phyloP scores from a whole-genome alignment of 2,329 filamentous ascomycete genomes.

The Bipolaris victoriae region DNA sequence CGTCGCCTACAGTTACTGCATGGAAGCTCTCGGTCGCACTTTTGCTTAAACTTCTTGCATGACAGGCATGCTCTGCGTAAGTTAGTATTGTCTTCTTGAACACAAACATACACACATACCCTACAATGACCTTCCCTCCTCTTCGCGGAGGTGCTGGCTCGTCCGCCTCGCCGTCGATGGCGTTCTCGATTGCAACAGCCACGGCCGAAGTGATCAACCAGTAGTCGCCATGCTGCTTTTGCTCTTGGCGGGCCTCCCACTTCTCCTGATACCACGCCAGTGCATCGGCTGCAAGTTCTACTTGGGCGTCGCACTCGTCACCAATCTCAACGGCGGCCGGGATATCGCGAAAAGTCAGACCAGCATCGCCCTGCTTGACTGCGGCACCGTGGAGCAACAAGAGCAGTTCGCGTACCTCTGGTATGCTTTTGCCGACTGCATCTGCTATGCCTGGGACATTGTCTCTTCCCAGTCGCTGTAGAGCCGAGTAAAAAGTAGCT shows the following conservation, averaged over 20 bases:
- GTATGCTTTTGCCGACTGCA: conserved; percentile 71
- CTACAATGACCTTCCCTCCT: conserved; percentile 13
- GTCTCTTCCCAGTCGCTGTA: conserved; percentile 68
- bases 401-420: conserved; percentile 77
- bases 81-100: neutral
- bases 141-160: conserved; percentile 14
- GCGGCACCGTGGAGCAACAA: conserved; percentile 62
- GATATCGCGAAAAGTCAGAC: conserved; percentile 60
- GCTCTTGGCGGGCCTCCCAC: conserved; percentile 66
- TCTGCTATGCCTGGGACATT: conserved; percentile 67
- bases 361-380: conserved; percentile 44
- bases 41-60: conserved; percentile 19
- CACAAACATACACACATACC: conserved; percentile 9
- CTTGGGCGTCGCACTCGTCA: conserved; percentile 65
- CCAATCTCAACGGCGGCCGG: conserved; percentile 77
- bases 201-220: conserved; percentile 67
- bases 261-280: conserved; percentile 69
- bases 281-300: conserved; percentile 72
- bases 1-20: conserved; percentile 18
- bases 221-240: conserved; percentile 63
- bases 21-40: conserved; percentile 18
- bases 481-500: conserved; percentile 67
- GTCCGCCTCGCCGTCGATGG: conserved; percentile 16
- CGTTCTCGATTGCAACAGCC: conserved; percentile 46
- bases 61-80: conserved; percentile 13